Evolutionary conservation across 768 basidiomycete genomes (phyloP), one percentile per base, ranked within the genome.

Genomic region (Suillus weaverae): DNA sequence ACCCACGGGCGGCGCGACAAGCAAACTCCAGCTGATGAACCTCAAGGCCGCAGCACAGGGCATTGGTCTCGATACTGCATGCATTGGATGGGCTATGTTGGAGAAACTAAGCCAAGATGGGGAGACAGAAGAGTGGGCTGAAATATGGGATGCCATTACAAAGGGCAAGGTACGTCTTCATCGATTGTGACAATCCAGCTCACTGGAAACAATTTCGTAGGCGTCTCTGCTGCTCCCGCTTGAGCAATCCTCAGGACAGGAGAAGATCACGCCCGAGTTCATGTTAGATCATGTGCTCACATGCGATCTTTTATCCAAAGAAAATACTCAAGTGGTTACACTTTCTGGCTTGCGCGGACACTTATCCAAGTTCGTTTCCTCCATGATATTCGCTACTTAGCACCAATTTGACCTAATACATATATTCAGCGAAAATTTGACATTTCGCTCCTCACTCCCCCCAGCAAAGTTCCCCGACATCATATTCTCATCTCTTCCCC

Each of bases 271-370:
- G 0, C 77, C 87, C 0, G 90, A 94, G 3, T 88, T 95, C 63
- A 79, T 97, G 36, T 87, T 86, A 72, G 95, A 97, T 71, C 97
- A 99, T 73, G 75, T 97, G 63, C 79, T 86, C 36, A 81, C 94
- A 38, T 87, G 83, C 69, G 86, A 91, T 60, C 80, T 81, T 18
- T 78, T 84, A 1, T 77, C 81, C 30, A 72, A 70, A 51, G 79
- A 80, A 41, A 73, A 80, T 55, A 80, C 84, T 5, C 83, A 84
- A 38, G 75, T 94, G 14, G 83, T 94, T 4, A 94, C 94, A 0
- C 77, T 96, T 41, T 95, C 94, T 0, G 97, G 96, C 5, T 78
- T 98, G 33, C 81, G 95, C 26, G 95, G 94, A 7, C 82, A 79
- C 5, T 74, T 94, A 16, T 78, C 83, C 54, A 82, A 84, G 89